Base-by-base conservation (phyloP, 2,329 filamentous ascomycete species). In the Exophiala oligosperma region DNA sequence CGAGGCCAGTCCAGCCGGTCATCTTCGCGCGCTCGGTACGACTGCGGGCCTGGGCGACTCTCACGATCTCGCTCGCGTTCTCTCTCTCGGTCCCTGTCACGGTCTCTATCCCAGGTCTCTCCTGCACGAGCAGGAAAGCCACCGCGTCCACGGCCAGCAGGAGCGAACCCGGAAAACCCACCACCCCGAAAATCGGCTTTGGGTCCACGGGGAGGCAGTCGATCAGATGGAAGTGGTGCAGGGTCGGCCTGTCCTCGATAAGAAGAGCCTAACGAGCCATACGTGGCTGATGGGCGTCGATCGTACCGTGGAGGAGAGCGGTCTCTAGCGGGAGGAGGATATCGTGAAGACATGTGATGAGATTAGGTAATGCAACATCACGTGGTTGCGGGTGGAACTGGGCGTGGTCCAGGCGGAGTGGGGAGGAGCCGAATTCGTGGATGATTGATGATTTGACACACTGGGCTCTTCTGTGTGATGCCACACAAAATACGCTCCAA, bases 151-250 rank as follows among this genome's bases (percentile, higher is more conserved):
- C 73, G 62, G 37, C 59, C 43, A 24, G 62, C 29, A 7, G 58
- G 35, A 37, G 44, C 49, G 46, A 61, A 64, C 32, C 51, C 71
- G 60, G 70, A 74, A 61, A 68, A 73, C 65, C 23, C 70, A 67
- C 32, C 85, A 86, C 63, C 81, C 84, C n/a, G 84, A 82, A 29
- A 84, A 76, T 59, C 89, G 3, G 89, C 90, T 72, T 92, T 91
- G 9, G 92, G 91, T 0, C 90, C 92, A 56, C 91, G 83, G 2
- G 92, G 92, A 1, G 90, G 87, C 63, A 95, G 90, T 64, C 88
- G 82, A 11, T 81, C 79, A 71, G 70, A 81, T 63, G 65, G 80
- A 70, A 66, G 85, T 64, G 86, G 80, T 65, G 81, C 82, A 1
- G 81, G 73, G 64, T 81, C 82, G 60, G 90, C 90, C n/a, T 79